Evolutionary conservation across 257 asterid species (phyloP).

Genomic region (Orobanche coerulescens): DNA sequence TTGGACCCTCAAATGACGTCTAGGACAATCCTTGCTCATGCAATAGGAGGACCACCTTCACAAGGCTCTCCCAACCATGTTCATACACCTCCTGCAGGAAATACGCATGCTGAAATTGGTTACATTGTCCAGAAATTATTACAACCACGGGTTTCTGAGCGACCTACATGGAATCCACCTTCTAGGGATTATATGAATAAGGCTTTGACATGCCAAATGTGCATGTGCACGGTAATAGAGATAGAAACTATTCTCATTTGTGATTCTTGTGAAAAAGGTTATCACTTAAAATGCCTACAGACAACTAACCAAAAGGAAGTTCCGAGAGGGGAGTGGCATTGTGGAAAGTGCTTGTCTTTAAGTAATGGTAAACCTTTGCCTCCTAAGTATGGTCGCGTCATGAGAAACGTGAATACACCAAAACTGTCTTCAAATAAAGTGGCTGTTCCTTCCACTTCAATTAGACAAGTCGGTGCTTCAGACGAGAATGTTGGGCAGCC

Average conservation of each 20-base stretch:
- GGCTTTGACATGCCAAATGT: conserved; percentile 70
- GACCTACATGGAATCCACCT: conserved; percentile 72
- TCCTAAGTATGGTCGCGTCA: conserved; percentile 95
- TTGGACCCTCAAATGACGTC: conserved; percentile 41
- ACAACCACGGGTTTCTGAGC: conserved; percentile 48
- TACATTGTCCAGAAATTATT: conserved; percentile 71
- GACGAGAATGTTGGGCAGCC: conserved; percentile 39
- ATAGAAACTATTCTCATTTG: conserved; percentile 73
- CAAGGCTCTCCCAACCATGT: conserved; percentile 39
- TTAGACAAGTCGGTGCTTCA: conserved; percentile 34
- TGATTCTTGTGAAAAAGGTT: conserved; percentile 94
- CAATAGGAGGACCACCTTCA: conserved; percentile 40
- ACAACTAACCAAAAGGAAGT: conserved; percentile 47
- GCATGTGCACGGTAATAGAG: conserved; percentile 48
- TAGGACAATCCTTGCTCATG: conserved; percentile 45
- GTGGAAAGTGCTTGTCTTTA: conserved; percentile 73
- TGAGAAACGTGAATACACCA: conserved; percentile 56
- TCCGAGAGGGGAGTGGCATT: conserved; percentile 93
- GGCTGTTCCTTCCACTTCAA: conserved; percentile 34
- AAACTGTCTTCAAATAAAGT: conserved; percentile 41
- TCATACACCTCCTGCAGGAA: conserved; percentile 37
- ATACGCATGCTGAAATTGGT: conserved; percentile 66
- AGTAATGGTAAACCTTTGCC: conserved; percentile 91
- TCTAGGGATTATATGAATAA: conserved; percentile 87
- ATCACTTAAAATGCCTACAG: conserved; percentile 89